phyloP scores from a whole-genome alignment of 2,329 filamentous ascomycete species.

The Stromatinia cepivora region DNA sequence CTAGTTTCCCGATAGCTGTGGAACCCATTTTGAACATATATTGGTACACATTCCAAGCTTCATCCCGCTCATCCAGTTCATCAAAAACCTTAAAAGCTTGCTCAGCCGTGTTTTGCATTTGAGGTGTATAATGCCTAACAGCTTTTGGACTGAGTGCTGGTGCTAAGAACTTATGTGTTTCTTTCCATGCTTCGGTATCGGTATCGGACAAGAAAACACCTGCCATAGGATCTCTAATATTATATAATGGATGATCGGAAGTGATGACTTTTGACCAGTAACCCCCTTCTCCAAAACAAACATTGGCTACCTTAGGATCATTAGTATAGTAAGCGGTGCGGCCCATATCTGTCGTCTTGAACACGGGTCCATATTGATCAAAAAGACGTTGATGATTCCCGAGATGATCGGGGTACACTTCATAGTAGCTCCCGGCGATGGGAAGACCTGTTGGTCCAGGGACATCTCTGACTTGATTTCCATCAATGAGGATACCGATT shows the following conservation, averaged over 20 bases:
- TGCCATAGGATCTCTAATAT: slow-evolving; percentile 26
- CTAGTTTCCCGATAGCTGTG: slow-evolving; percentile 47
- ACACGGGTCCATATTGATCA: slow-evolving; percentile 43
- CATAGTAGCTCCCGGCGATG: slow-evolving; percentile 43
- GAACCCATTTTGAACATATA: slow-evolving; percentile 52
- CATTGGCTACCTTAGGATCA: slow-evolving; percentile 41
- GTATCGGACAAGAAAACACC: slow-evolving; percentile 32
- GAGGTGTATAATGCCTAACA: slow-evolving; percentile 40
- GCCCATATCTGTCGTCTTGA: slow-evolving; percentile 44
- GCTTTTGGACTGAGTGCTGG: slow-evolving; percentile 40
- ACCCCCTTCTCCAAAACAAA: slow-evolving; percentile 41
- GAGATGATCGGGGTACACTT: slow-evolving; percentile 46
- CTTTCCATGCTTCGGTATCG: slow-evolving; percentile 27
- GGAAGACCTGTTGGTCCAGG: slow-evolving; percentile 42
- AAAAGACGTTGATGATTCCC: slow-evolving; percentile 47
- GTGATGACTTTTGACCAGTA: slow-evolving; percentile 44
- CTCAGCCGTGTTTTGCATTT: slow-evolving; percentile 30
- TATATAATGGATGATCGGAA: slow-evolving; percentile 30
- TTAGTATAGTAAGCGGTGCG: slow-evolving; percentile 42
- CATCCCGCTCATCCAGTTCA: slow-evolving; percentile 29
- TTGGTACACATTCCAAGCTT: slow-evolving; percentile 50
- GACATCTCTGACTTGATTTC: slow-evolving; percentile 27
- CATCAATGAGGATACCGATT: slow-evolving; percentile 30
- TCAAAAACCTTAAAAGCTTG: slow-evolving; percentile 34
- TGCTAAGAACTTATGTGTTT: slow-evolving; percentile 30